Base-by-base conservation (phyloP, 2,329 filamentous ascomycete genomes). In the Fusarium kyushuense region DNA sequence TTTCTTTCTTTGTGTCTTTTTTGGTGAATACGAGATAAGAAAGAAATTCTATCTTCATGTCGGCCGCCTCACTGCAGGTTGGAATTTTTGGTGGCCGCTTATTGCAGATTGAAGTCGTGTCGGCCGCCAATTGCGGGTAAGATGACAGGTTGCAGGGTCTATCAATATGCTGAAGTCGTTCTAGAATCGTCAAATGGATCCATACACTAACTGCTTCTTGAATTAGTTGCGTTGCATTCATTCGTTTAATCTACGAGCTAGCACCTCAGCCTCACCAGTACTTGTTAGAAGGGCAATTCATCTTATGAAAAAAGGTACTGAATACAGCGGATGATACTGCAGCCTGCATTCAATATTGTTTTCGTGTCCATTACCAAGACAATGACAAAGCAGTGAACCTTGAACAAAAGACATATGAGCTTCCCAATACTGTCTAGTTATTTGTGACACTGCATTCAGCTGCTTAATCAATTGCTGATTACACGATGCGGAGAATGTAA, bases 371-470 rank as follows among this genome's bases (percentile, higher is more conserved):
- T 43, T 27, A 27, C 23, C 10, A n/a, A 43, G 6, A 6, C 6
- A 27, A 43, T 43, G 23, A 27, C 41, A 27, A 25, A 27, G 23
- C 41, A 6, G 11, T n/a, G 1, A 12, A 12, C 17, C 5, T 6
- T 12, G 17, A 8, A 27, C 6, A 8, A 7, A 11, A 43, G 6
- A 29, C 17, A 11, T 13, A 13, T 12, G 6, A 43, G 17, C 17
- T 27, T 43, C 41, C 41, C 3, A 43, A 29, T 29, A n/a, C 6
- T 19, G 23, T 27, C 23, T 43, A 27, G 23, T 5, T 9, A n/a
- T 36, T 3, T 17, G 17, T n/a, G 2, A 6, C 10, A 12, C 10
- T 3, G 6, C 3, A 36, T n/a, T 3, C 17, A 3, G 5, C 10
- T 11, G 10, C 11, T 5, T 6, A 6, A 11, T 5, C 10, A n/a